phyloP scores from a whole-genome alignment of 2,329 filamentous ascomycete species.

The Trichoderma polysporum region DNA sequence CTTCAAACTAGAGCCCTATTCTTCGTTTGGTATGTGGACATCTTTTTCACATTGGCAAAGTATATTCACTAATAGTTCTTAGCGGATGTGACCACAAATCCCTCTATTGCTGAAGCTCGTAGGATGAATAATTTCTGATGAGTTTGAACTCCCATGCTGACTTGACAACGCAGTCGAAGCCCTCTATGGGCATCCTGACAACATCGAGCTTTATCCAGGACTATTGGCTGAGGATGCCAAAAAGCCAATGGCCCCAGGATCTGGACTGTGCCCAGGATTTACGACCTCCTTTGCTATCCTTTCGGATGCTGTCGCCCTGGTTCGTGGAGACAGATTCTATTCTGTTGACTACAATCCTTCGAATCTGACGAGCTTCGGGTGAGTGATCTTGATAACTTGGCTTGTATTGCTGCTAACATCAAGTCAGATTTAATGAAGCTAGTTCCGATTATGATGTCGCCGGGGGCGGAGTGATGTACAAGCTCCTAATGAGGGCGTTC shows the following conservation, averaged over 20 bases:
- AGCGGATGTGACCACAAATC: slow-evolving; percentile 54
- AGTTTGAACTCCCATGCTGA: not conserved
- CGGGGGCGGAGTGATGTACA: slow-evolving; percentile 27
- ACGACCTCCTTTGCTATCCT: slow-evolving; percentile 51
- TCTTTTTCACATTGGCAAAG: not conserved
- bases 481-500: slow-evolving; percentile 27
- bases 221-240: slow-evolving; percentile 69
- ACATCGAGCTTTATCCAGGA: slow-evolving; percentile 62
- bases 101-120: slow-evolving; percentile 51
- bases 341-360: slow-evolving; percentile 47
- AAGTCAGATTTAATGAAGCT: slow-evolving; percentile 1
- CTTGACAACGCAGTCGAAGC: slow-evolving; percentile 26
- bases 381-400: not conserved
- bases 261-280: not conserved
- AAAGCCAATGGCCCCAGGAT: slow-evolving; percentile 22
- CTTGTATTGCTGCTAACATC: not conserved
- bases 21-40: slow-evolving; percentile 44
- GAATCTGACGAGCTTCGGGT: slow-evolving; percentile 33
- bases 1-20: slow-evolving; percentile 56
- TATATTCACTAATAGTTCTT: not conserved
- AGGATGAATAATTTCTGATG: slow-evolving; percentile 21
- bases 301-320: slow-evolving; percentile 68
- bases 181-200: slow-evolving; percentile 60
- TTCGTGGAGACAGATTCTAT: slow-evolving; percentile 67
- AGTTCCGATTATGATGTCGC: slow-evolving; percentile 16